Conservation (phyloP, 1,284 basidiomycete species). For the Stereum hirsutum region DNA sequence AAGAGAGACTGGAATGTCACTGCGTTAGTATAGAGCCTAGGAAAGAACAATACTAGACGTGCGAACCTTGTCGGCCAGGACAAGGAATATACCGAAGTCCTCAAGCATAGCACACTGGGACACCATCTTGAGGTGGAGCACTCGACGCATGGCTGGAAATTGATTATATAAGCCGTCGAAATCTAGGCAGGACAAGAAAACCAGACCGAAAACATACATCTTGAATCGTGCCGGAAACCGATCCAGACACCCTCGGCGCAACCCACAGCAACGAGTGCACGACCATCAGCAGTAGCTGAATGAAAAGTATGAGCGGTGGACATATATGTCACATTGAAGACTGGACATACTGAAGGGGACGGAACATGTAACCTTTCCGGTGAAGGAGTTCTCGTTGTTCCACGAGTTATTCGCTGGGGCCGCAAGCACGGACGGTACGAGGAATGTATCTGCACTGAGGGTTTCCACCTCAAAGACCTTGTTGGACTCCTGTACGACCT, state of each 20-base stretch:
- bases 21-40: neutral
- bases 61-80: conserved; percentile 80
- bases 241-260: conserved; percentile 98
- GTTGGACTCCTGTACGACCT: conserved; percentile 84
- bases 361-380: conserved; percentile 88
- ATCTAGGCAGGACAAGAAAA: conserved; percentile 1
- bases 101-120: conserved; percentile 93
- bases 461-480: conserved; percentile 89
- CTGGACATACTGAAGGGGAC: conserved; percentile 77
- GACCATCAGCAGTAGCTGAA: conserved; percentile 77
- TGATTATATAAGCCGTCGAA: conserved; percentile 3
- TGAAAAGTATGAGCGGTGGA: neutral
- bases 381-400: conserved; percentile 67
- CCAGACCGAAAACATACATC: conserved; percentile 40
- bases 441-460: conserved; percentile 80
- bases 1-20: conserved; percentile 45
- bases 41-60: neutral
- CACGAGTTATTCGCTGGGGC: conserved; percentile 41
- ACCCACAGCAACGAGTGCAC: conserved; percentile 84
- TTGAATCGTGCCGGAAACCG: conserved; percentile 81
- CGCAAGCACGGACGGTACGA: conserved; percentile 51
- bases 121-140: conserved; percentile 84
- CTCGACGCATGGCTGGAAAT: conserved; percentile 69
- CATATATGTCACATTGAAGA: neutral
- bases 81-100: conserved; percentile 92